These are phyloP conservation scores for Morella rubra DNA, from an alignment of 306 rosid species.

Conservation along the genomic window DNA sequence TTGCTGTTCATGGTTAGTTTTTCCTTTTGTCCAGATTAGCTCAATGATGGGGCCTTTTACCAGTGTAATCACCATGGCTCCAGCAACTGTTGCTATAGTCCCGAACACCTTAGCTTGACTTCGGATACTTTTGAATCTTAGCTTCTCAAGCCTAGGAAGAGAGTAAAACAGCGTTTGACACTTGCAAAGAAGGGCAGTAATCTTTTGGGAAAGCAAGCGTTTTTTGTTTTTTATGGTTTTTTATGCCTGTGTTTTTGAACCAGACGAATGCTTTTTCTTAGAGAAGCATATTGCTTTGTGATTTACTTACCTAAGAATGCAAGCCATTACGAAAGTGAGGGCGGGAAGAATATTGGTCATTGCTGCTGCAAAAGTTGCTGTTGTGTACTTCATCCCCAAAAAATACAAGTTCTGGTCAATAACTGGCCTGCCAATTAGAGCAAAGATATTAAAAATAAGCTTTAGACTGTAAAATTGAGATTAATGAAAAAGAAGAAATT, in stretches of 20 bases:
- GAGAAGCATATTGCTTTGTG: neutral
- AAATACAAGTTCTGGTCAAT: conserved; percentile 82
- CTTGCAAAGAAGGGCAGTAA: neutral
- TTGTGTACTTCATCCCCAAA: conserved; percentile 84
- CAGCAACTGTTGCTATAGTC: conserved; percentile 72
- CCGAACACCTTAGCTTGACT: conserved; percentile 85
- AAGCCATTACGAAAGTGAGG: conserved; percentile 76
- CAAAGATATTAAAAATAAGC: conserved; percentile 1
- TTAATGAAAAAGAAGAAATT: neutral
- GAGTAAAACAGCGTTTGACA: neutral
- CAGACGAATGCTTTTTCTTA: neutral
- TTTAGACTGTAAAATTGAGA: neutral
- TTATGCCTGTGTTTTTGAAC: neutral
- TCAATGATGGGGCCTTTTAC: conserved; percentile 70
- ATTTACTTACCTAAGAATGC: conserved; percentile 51
- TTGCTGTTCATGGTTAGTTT: conserved; percentile 19
- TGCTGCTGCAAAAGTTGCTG: conserved; percentile 87
- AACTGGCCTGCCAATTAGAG: conserved; percentile 67
- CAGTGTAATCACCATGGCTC: conserved; percentile 86
- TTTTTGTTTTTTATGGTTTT: neutral
- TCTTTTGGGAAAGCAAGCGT: neutral
- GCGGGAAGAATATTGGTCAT: conserved; percentile 88
- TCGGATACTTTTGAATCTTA: conserved; percentile 51
- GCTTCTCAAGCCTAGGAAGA: conserved; percentile 63
- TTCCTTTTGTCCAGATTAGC: conserved; percentile 44